phyloP scores from a whole-genome alignment of 139 green algal genomes.

The Coelastrella sp. region DNA sequence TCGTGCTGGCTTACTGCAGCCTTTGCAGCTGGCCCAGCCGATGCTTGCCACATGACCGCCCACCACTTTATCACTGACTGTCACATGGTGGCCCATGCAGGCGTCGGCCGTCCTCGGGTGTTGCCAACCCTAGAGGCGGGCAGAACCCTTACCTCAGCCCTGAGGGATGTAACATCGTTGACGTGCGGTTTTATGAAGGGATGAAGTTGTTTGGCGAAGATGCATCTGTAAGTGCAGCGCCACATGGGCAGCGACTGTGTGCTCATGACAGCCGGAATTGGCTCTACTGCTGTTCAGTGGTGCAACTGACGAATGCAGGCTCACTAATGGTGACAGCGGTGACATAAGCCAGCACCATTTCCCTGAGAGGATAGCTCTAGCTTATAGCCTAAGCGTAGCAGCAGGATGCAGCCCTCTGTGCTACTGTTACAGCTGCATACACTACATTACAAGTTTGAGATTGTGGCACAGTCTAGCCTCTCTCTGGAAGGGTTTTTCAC shows the following conservation, averaged over 20 bases:
- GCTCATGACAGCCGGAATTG: too few species aligned
- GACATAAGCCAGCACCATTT: too few species aligned
- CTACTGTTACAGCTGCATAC: not conserved
- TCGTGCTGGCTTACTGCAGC: too few species aligned
- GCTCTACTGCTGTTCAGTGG: too few species aligned
- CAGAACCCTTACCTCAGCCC: constrained; percentile 82
- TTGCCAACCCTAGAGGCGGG: constrained; percentile 64
- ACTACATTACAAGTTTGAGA: too few species aligned
- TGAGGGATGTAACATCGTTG: constrained; percentile 76
- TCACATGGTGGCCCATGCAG: constrained; percentile 23
- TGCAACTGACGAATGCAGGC: too few species aligned
- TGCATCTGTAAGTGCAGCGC: not conserved
- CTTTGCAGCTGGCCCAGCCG: too few species aligned
- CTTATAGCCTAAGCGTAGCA: not conserved
- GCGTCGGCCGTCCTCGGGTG: constrained; percentile 51
- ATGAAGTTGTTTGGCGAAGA: constrained; percentile 82
- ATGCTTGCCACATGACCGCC: not conserved
- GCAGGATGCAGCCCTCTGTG: not conserved
- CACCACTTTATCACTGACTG: not conserved
- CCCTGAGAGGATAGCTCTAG: too few species aligned
- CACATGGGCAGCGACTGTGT: too few species aligned
- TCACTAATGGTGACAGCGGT: too few species aligned
- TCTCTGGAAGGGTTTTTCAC: too few species aligned
- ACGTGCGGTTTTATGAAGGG: constrained; percentile 62
- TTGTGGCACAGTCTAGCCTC: too few species aligned